Evolutionary conservation across 2,329 filamentous ascomycete species (phyloP).

Genomic region (Cladophialophora immunda): DNA sequence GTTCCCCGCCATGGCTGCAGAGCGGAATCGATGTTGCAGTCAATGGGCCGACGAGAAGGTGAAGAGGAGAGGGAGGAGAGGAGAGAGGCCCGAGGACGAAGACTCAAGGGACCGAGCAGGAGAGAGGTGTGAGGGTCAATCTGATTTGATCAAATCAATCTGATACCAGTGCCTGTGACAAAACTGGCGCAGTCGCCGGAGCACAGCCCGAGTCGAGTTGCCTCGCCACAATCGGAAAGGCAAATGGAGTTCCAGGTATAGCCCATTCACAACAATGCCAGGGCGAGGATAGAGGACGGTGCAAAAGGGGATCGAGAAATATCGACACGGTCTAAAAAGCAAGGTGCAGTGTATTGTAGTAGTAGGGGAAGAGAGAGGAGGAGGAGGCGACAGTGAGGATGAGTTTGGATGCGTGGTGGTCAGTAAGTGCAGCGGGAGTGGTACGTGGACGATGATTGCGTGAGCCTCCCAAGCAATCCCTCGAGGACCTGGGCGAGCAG

Average conservation of each 20-base stretch:
- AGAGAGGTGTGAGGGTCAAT: constrained; percentile 5
- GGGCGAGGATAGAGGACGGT: constrained; percentile 59
- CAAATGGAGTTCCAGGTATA: constrained; percentile 17
- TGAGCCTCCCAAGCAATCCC: constrained; percentile 11
- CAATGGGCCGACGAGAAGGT: constrained; percentile 7
- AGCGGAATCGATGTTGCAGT: constrained; percentile 3
- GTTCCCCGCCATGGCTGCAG: constrained; percentile 32
- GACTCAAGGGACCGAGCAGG: not conserved
- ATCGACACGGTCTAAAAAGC: not conserved
- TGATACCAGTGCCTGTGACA: constrained; percentile 18
- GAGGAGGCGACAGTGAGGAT: constrained; percentile 22
- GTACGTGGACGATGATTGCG: constrained; percentile 21
- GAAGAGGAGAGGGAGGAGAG: constrained; percentile 14
- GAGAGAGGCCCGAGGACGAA: constrained; percentile 4
- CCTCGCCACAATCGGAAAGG: constrained; percentile 34
- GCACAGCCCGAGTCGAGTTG: constrained; percentile 34
- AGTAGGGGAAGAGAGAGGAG: constrained; percentile 1
- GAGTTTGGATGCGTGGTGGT: not conserved
- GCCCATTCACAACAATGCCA: constrained; percentile 21
- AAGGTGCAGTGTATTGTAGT: constrained; percentile 12
- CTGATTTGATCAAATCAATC: constrained; percentile 13
- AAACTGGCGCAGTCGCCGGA: constrained; percentile 32
- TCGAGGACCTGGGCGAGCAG: not conserved
- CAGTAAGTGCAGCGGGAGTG: not conserved
- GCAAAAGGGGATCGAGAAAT: not conserved